Conservation (phyloP, 176 grass and related monocot species). For the Rhynchospora tenuis region DNA sequence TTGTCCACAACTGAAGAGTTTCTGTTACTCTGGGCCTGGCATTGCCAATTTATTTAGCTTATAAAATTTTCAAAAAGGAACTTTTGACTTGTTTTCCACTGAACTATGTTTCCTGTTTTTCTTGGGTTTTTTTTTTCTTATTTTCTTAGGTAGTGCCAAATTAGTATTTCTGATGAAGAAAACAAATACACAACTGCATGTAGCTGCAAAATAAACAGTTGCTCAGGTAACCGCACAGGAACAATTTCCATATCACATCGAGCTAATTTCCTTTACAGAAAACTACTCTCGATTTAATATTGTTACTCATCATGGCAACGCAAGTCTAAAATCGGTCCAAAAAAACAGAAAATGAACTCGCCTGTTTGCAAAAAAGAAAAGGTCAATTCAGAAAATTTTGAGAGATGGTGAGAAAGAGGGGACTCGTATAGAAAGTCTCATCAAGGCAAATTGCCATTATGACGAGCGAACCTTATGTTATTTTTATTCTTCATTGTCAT, state of each 20-base stretch:
- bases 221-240: slow-evolving; percentile 94
- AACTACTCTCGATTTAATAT: background rate
- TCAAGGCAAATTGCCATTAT: slow-evolving; percentile 5
- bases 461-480: slow-evolving; percentile 14
- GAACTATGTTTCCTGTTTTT: too few relatives aligned
- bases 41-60: too few relatives aligned
- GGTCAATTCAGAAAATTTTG: background rate
- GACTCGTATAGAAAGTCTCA: background rate
- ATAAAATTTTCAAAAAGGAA: too few relatives aligned
- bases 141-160: too few relatives aligned
- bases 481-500: slow-evolving; percentile 15
- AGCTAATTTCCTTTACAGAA: background rate
- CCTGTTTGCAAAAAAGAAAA: background rate
- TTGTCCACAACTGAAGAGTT: too few relatives aligned
- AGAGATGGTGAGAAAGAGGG: background rate
- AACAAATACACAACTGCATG: too few relatives aligned
- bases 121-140: too few relatives aligned
- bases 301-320: slow-evolving; percentile 19
- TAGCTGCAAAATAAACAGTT: slow-evolving; percentile 4
- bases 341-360: too few relatives aligned
- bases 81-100: too few relatives aligned
- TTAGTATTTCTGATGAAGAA: too few relatives aligned
- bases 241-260: slow-evolving; percentile 31
- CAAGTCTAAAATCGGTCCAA: background rate
- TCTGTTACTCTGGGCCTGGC: too few relatives aligned